phyloP scores from a whole-genome alignment of 805 yeast species.

The Metschnikowia koreensis region DNA sequence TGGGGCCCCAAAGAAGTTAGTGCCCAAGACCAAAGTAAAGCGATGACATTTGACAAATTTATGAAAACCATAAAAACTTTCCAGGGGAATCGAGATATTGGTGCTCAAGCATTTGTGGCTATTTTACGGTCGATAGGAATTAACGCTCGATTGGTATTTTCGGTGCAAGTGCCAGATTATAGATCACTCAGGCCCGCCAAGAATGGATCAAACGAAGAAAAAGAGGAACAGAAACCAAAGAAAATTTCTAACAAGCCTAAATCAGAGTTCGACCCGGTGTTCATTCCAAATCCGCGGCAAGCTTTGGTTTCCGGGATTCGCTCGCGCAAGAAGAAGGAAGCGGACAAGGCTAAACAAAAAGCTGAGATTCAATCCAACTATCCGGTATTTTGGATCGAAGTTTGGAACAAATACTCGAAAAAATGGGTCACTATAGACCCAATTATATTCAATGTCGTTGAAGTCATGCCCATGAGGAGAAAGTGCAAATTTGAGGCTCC shows the following conservation, averaged over 20 bases:
- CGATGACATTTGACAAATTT: constrained; percentile 44
- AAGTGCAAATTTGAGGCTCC: constrained; percentile 75
- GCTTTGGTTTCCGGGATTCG: constrained; percentile 11
- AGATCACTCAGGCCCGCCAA: constrained; percentile 14
- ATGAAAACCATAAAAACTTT: constrained; percentile 40
- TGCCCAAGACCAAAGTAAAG: constrained; percentile 6
- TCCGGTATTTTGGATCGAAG: constrained; percentile 93
- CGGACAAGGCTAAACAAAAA: not conserved
- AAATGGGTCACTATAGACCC: constrained; percentile 91
- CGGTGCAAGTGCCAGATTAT: constrained; percentile 87
- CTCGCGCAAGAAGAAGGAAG: constrained; percentile 2
- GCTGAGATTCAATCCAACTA: constrained; percentile 26
- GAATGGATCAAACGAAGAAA: constrained; percentile 2
- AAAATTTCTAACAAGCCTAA: constrained; percentile 2
- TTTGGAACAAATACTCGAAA: constrained; percentile 72
- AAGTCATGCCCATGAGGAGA: constrained; percentile 52
- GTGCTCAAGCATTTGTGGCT: constrained; percentile 85
- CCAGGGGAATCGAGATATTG: constrained; percentile 72
- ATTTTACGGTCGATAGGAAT: constrained; percentile 69
- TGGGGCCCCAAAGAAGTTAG: constrained; percentile 29
- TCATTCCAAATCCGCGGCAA: constrained; percentile 18
- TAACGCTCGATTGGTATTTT: constrained; percentile 71
- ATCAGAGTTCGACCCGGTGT: constrained; percentile 20
- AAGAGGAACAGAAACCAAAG: not conserved
- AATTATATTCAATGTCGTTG: constrained; percentile 58